phyloP scores from a whole-genome alignment of 768 basidiomycete species.

The Arthromyces matolae region DNA sequence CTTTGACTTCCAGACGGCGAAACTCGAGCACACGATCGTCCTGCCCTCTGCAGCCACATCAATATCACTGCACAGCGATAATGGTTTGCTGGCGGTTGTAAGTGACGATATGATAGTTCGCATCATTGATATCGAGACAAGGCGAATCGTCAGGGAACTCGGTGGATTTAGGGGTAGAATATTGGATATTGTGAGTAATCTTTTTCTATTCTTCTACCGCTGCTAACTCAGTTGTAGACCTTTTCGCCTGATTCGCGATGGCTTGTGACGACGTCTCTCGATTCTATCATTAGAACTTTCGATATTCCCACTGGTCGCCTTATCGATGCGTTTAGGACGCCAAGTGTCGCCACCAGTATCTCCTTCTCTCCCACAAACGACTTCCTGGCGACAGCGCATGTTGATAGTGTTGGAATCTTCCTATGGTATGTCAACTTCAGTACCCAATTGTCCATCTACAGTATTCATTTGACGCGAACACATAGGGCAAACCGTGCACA shows the following conservation, averaged over 20 bases:
- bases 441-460: too few species aligned
- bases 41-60: conserved; percentile 69
- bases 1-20: conserved; percentile 91
- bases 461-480: too few species aligned
- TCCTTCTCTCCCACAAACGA: conserved; percentile 94
- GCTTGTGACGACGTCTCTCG: conserved; percentile 85
- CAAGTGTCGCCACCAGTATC: conserved; percentile 84
- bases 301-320: conserved; percentile 91
- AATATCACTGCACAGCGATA: conserved; percentile 78
- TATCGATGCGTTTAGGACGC: conserved; percentile 88
- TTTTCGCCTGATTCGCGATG: conserved; percentile 96
- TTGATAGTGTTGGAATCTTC: conserved; percentile 91
- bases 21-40: conserved; percentile 61
- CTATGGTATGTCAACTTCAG: conserved; percentile 63
- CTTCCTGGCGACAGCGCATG: conserved; percentile 92
- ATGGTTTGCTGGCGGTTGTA: conserved; percentile 72
- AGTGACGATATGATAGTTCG: conserved; percentile 88
- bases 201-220: not conserved
- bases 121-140: conserved; percentile 88
- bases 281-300: conserved; percentile 91
- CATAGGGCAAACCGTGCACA: conserved; percentile 93
- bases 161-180: conserved; percentile 79
- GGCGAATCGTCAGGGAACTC: conserved; percentile 84
- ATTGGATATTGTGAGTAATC: conserved; percentile 71
- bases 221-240: conserved; percentile 44